phyloP scores from a whole-genome alignment of 805 yeast genomes.

The Saccharomycopsis lassenensis region DNA sequence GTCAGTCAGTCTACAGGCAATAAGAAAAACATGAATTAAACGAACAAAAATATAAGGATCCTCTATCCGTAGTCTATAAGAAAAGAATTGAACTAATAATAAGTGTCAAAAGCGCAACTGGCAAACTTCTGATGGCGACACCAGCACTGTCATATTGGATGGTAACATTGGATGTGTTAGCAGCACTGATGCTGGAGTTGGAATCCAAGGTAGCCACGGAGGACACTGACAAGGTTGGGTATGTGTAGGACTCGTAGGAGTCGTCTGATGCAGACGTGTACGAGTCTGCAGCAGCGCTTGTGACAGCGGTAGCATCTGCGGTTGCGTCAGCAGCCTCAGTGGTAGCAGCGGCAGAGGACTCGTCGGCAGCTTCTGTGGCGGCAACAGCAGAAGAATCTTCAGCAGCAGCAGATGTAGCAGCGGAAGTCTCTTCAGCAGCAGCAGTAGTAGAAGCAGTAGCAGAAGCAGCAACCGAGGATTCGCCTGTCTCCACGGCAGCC shows the following conservation, averaged over 20 bases:
- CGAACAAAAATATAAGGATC: no score
- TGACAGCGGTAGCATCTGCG: not conserved
- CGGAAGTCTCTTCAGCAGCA: constrained; percentile 4
- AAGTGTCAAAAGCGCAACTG: no score
- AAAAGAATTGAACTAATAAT: no score
- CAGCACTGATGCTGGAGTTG: no score
- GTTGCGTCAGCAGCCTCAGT: not conserved
- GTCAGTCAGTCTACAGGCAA: no score
- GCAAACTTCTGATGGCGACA: no score
- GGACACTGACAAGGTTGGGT: no score
- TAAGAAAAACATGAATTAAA: no score
- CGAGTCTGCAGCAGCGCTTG: not conserved
- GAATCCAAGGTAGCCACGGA: no score
- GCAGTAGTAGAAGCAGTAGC: constrained; percentile 6
- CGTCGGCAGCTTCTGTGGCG: constrained; percentile 4
- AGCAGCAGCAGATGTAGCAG: not conserved
- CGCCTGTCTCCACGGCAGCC: not conserved
- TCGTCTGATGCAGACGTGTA: not conserved
- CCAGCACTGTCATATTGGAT: no score
- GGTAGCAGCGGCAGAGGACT: constrained; percentile 1
- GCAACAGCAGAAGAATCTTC: not conserved
- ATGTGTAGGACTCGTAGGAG: not conserved
- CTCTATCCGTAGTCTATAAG: no score
- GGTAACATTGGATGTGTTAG: no score
- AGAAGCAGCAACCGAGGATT: constrained; percentile 3